A percentile compares a stretch with the other conserved stretches of the same genome.
phyloP scores from a whole-genome alignment of 73 alveolate genomes.

The Paraurostyla sp. region DNA sequence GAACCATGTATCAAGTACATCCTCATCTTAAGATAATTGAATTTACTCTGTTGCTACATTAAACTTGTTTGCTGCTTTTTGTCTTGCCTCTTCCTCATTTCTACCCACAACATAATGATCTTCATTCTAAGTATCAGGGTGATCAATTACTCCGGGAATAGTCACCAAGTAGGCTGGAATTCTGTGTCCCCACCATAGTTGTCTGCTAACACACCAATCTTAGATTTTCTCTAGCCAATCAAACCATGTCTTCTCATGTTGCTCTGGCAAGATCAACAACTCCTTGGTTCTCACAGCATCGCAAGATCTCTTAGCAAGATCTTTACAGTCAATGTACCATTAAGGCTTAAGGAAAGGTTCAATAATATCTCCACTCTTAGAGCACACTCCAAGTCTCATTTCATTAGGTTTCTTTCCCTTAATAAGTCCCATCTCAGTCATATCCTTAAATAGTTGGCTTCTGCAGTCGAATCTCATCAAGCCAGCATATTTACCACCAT shows the following conservation, averaged over 20 bases:
- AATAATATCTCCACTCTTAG: conserved; percentile 97
- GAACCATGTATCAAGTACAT: conserved; percentile 99
- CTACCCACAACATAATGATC: conserved; percentile 96
- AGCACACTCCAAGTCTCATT: conserved; percentile 98
- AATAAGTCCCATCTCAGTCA: conserved; percentile 87
- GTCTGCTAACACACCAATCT: conserved; percentile 98
- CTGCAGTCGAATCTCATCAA: conserved; percentile 98
- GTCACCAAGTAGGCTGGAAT: conserved; percentile 97
- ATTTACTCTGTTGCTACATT: conserved; percentile 81
- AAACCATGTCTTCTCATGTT: conserved; percentile 91
- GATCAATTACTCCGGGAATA: conserved; percentile 86
- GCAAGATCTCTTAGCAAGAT: conserved; percentile 86
- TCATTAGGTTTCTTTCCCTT: conserved; percentile 95
- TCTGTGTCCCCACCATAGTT: conserved; percentile 99
- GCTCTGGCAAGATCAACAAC: conserved; percentile 88
- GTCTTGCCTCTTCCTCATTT: conserved; percentile 90
- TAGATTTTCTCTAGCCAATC: conserved; percentile 92
- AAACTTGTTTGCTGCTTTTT: conserved; percentile 87
- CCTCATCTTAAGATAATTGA: conserved; percentile 88
- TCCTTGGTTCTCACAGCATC: conserved; percentile 91
- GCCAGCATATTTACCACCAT: conserved; percentile 98
- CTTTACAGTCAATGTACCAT: conserved; percentile 94
- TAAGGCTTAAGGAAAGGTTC: conserved; percentile 99
- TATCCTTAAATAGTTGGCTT: conserved; percentile 86
- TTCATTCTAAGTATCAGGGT: conserved; percentile 85